Evolutionary conservation across 108 stramenopile genomes (phyloP).

Genomic region (Asterionellopsis glacialis): DNA sequence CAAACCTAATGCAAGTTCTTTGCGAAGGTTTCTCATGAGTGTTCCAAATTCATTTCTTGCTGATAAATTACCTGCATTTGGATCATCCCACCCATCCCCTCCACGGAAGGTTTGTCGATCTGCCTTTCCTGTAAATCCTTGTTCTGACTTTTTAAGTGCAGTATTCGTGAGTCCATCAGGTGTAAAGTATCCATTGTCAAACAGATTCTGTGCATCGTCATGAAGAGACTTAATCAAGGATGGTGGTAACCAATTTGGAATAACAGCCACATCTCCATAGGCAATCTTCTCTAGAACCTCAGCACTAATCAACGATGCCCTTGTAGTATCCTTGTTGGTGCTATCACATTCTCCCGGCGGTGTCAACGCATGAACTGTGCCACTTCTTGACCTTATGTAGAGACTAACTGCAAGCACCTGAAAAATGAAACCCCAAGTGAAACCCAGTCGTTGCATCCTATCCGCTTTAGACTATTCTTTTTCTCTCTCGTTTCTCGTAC

Average conservation of each 20-base stretch:
- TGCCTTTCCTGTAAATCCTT: constrained; percentile 8
- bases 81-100: constrained; percentile 18
- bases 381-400: too few relatives aligned
- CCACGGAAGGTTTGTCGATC: constrained; percentile 13
- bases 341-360: too few relatives aligned
- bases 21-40: constrained; percentile 2
- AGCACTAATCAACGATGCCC: too few relatives aligned
- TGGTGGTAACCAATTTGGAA: constrained; percentile 17
- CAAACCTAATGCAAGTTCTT: constrained; percentile 8
- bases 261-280: constrained; percentile 23
- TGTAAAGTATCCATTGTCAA: constrained; percentile 20
- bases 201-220: constrained; percentile 17
- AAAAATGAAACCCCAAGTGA: too few relatives aligned
- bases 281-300: constrained; percentile 18
- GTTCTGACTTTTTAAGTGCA: constrained; percentile 13
- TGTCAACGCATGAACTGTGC: too few relatives aligned
- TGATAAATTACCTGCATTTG: constrained; percentile 8
- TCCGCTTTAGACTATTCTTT: too few relatives aligned
- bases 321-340: too few relatives aligned
- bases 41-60: constrained; percentile 28
- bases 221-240: constrained; percentile 12
- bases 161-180: constrained; percentile 48
- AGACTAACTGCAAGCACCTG: too few relatives aligned
- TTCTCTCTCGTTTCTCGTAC: too few relatives aligned
- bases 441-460: too few relatives aligned